A percentile compares a stretch with the other conserved stretches of the same genome.
Evolutionary conservation across 257 asterid genomes (phyloP).

Genomic region (Striga asiatica): DNA sequence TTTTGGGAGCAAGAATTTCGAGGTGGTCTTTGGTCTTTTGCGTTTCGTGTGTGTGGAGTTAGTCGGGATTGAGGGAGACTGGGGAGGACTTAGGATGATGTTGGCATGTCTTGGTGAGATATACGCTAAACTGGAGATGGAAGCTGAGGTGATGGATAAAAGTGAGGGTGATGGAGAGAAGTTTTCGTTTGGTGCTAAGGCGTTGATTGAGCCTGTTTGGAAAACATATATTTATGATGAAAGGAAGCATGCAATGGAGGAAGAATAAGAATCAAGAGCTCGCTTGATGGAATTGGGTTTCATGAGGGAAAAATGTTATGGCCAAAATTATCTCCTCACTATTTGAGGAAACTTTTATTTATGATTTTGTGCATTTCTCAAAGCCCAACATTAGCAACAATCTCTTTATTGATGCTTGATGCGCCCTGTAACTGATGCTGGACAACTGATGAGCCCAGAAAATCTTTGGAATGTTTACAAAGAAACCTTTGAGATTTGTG

Average conservation of each 20-base stretch:
- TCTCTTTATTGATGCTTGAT: too few relatives aligned
- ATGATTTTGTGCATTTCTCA: too few relatives aligned
- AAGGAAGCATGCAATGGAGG: slow-evolving; percentile 27
- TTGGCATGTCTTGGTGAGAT: slow-evolving; percentile 30
- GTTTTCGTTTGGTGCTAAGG: slow-evolving; percentile 34
- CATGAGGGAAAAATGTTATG: too few relatives aligned
- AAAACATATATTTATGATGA: slow-evolving; percentile 27
- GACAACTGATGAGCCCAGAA: too few relatives aligned
- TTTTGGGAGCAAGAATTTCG: slow-evolving; percentile 37
- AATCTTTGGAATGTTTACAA: too few relatives aligned
- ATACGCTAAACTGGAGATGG: slow-evolving; percentile 32
- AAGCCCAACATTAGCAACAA: too few relatives aligned
- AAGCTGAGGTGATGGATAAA: slow-evolving; percentile 21
- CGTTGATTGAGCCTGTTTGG: slow-evolving; percentile 64
- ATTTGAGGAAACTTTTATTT: too few relatives aligned
- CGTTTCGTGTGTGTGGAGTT: slow-evolving; percentile 58
- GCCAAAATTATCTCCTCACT: too few relatives aligned
- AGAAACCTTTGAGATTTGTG: too few relatives aligned
- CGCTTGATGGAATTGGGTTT: too few relatives aligned
- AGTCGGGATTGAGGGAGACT: slow-evolving; percentile 29
- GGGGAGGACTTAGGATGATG: slow-evolving; percentile 48
- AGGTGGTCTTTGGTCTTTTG: slow-evolving; percentile 44
- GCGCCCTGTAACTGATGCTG: too few relatives aligned
- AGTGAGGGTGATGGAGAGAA: slow-evolving; percentile 28
- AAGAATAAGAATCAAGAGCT: slow-evolving; percentile 15